These are phyloP conservation scores for Xerocomus cyaneibrunnescens DNA, from an alignment of 1,284 basidiomycete species.

Conservation along the genomic window DNA sequence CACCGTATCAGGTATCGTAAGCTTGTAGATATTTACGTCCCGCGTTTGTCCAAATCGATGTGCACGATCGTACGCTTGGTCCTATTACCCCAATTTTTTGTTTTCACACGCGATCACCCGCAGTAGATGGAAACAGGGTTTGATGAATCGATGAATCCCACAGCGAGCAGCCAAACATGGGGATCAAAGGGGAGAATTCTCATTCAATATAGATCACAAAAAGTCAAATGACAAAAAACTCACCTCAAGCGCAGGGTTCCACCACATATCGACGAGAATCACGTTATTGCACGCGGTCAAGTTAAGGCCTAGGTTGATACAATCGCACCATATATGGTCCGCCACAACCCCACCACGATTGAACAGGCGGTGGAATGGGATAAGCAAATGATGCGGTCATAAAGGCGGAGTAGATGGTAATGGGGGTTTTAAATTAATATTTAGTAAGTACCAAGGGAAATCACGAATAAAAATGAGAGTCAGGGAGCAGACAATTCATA, in stretches of 20 bases:
- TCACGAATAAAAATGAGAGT: not conserved
- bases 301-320: constrained; percentile 67
- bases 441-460: constrained; percentile 13
- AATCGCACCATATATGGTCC: constrained; percentile 1
- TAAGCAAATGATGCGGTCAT: not conserved
- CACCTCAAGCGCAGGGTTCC: constrained; percentile 87
- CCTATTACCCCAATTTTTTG: constrained; percentile 40
- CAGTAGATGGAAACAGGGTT: not conserved
- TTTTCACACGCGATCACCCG: not conserved
- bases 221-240: constrained; percentile 8
- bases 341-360: constrained; percentile 5
- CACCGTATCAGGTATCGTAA: constrained; percentile 86
- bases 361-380: not conserved
- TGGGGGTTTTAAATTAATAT: constrained; percentile 1
- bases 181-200: not conserved
- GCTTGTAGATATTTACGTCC: constrained; percentile 90
- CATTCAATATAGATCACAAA: constrained; percentile 12
- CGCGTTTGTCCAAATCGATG: constrained; percentile 88
- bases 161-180: not conserved
- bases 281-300: constrained; percentile 94
- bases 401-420: not conserved
- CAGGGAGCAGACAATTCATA: not conserved
- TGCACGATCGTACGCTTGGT: constrained; percentile 93
- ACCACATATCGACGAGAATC: constrained; percentile 93
- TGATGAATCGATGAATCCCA: not conserved